Evolutionary conservation across 345 rosid genomes (phyloP).

Genomic region (Populus nigra): DNA sequence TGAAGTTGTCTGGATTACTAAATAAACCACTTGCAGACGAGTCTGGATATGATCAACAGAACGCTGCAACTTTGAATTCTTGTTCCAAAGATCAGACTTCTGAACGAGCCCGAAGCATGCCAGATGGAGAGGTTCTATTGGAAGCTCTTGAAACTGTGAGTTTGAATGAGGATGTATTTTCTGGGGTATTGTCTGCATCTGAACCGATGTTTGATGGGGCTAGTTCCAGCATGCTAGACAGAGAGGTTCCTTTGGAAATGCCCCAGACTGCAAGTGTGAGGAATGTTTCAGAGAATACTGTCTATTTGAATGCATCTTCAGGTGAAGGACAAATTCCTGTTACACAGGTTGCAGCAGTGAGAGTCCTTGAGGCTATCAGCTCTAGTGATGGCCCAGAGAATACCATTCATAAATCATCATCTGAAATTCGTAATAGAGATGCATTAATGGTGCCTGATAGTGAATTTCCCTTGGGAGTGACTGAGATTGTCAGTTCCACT

Average conservation of each 20-base stretch:
- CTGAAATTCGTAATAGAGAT: background rate
- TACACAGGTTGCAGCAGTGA: slow-evolving; percentile 3
- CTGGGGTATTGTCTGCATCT: background rate
- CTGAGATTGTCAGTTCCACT: slow-evolving; percentile 13
- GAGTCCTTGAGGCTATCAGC: slow-evolving; percentile 17
- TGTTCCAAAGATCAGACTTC: slow-evolving; percentile 23
- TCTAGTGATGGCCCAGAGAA: slow-evolving; percentile 16
- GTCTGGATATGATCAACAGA: slow-evolving; percentile 21
- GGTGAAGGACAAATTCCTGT: slow-evolving; percentile 20
- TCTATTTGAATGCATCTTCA: slow-evolving; percentile 18
- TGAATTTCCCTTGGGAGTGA: slow-evolving; percentile 8
- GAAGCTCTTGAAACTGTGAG: slow-evolving; percentile 18
- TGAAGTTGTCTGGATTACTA: slow-evolving; percentile 36
- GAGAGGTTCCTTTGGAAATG: background rate
- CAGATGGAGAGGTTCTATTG: slow-evolving; percentile 23
- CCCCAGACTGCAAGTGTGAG: background rate
- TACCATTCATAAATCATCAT: background rate
- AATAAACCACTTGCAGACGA: slow-evolving; percentile 20
- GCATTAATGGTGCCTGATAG: background rate
- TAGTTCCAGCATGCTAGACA: slow-evolving; percentile 9
- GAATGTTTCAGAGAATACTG: slow-evolving; percentile 18
- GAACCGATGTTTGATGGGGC: slow-evolving; percentile 8
- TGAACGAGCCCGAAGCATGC: slow-evolving; percentile 13
- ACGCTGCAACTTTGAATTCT: slow-evolving; percentile 18
- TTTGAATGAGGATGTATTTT: slow-evolving; percentile 18